Evolutionary conservation across 2,329 filamentous ascomycete genomes (phyloP).

Genomic region (Thermoascus crustaceus): DNA sequence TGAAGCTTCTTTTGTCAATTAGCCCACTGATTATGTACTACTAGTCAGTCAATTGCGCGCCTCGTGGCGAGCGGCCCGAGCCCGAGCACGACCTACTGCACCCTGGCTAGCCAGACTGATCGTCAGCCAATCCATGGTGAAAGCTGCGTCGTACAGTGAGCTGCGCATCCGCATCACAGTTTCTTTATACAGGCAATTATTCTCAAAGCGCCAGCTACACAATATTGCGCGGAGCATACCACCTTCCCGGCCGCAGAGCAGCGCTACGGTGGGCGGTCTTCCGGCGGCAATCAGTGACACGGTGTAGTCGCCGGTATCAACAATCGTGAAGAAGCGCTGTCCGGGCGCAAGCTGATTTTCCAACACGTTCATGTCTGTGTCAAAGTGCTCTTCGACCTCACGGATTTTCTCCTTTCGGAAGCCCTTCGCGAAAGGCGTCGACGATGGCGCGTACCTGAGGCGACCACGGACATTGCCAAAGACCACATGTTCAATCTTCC

Average conservation of each 20-base stretch:
- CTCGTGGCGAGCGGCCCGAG: too few species aligned
- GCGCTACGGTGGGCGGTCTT: constrained; percentile 20
- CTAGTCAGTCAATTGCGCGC: too few species aligned
- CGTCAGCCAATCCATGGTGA: constrained; percentile 11
- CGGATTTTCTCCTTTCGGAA: constrained; percentile 6
- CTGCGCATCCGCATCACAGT: constrained; percentile 13
- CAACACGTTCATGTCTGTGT: neutral
- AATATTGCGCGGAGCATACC: constrained; percentile 23
- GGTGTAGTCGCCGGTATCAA: constrained; percentile 23
- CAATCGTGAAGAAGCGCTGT: constrained; percentile 23
- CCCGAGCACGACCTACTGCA: too few species aligned
- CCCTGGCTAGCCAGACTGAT: constrained; percentile 12
- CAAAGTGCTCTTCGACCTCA: constrained; percentile 4
- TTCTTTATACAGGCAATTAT: constrained; percentile 11
- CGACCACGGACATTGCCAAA: constrained; percentile 11
- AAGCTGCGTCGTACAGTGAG: constrained; percentile 10
- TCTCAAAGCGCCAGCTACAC: constrained; percentile 16
- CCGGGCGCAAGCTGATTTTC: constrained; percentile 7
- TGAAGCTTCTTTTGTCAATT: too few species aligned
- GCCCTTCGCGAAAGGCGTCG: constrained; percentile 8
- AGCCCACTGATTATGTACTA: too few species aligned
- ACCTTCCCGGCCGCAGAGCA: constrained; percentile 23
- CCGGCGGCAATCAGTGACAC: constrained; percentile 23
- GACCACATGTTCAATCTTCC: constrained; percentile 9
- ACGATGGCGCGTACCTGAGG: constrained; percentile 10